Evolutionary conservation across 1,284 basidiomycete genomes (phyloP).

Genomic region (Mixia osmundae): DNA sequence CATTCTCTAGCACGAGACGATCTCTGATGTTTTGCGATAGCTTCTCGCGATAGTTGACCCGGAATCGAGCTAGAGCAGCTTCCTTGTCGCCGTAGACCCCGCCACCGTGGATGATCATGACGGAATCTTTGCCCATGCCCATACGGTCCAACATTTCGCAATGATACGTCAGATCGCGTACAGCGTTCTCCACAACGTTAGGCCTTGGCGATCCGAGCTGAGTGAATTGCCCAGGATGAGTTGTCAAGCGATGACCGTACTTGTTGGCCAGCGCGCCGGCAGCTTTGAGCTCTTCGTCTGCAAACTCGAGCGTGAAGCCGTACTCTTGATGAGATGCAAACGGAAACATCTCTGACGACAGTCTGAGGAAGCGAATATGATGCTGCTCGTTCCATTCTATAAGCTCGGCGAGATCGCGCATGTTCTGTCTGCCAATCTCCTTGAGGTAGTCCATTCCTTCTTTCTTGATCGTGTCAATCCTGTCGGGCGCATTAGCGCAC

Average conservation of each 20-base stretch:
- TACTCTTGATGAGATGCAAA: conserved; percentile 59
- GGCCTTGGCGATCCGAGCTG: conserved; percentile 55
- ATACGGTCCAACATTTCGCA: conserved; percentile 63
- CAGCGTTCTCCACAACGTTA: conserved; percentile 44
- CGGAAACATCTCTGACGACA: conserved; percentile 78
- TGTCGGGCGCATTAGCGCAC: conserved; percentile 22
- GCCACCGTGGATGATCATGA: conserved; percentile 54
- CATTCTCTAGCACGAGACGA: conserved; percentile 61
- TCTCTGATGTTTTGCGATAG: conserved; percentile 41
- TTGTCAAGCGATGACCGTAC: conserved; percentile 56
- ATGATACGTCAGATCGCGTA: conserved; percentile 61
- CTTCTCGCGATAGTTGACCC: conserved; percentile 35
- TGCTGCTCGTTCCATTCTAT: conserved; percentile 68
- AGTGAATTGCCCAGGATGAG: conserved; percentile 32
- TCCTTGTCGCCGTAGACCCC: conserved; percentile 59
- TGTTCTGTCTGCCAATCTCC: conserved; percentile 50
- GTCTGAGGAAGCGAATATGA: conserved; percentile 51
- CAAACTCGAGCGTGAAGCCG: conserved; percentile 54
- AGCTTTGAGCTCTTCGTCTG: conserved; percentile 30
- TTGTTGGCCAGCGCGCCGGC: conserved; percentile 49
- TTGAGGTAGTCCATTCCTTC: conserved; percentile 59
- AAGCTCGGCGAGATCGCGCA: conserved; percentile 39
- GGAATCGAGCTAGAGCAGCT: conserved; percentile 45
- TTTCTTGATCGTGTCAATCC: conserved; percentile 44
- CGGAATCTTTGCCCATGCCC: conserved; percentile 46